Evolutionary conservation across 2,329 filamentous ascomycete species (phyloP), one percentile per base, ranked within the genome.

Genomic region (Aphanocladium album): DNA sequence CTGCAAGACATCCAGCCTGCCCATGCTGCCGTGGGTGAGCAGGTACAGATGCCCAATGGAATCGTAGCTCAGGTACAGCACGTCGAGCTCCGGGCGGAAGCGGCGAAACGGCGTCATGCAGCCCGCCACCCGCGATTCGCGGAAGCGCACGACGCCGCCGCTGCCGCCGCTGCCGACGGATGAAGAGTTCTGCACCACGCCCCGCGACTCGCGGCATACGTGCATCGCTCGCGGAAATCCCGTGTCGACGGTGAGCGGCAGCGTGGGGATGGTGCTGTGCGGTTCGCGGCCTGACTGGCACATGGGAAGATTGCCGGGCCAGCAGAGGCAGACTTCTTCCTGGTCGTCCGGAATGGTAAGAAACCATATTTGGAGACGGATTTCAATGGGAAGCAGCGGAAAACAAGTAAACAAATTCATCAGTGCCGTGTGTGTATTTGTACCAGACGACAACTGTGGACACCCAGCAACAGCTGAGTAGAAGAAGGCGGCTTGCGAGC

Each of bases 231-330:
- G 5, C 3, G 46, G 46, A 33, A 58, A 58, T 7, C 45, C 55
- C 14, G 46, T 43, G 35, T 58, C 45, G 45, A 58, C 55, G 45
- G 33, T 58, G 21, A 58, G 45, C 30, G 55, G 55, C 33, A 58
- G 46, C 19, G 50, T 45, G 45, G 55, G 55, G 5, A 58, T n/a
- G n/a, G n/a, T n/a, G n/a, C n/a, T n/a, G n/a, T n/a, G n/a, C n/a
- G n/a, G n/a, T n/a, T n/a, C n/a, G n/a, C n/a, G n/a, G n/a, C n/a
- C n/a, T n/a, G n/a, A n/a, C n/a, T n/a, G n/a, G n/a, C n/a, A n/a
- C n/a, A n/a, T n/a, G n/a, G n/a, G n/a, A n/a, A 45, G 16, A 23
- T n/a, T 19, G 21, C 55, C 19, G 16, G 55, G 55, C 55, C 55
- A 58, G 19, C 19, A 2, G 14, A 58, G 55, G 35, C 55, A 58